Evolutionary conservation across 805 yeast genomes (phyloP), one percentile per base, ranked within the genome.

Genomic region (Helenozyma baotianmanensis): DNA sequence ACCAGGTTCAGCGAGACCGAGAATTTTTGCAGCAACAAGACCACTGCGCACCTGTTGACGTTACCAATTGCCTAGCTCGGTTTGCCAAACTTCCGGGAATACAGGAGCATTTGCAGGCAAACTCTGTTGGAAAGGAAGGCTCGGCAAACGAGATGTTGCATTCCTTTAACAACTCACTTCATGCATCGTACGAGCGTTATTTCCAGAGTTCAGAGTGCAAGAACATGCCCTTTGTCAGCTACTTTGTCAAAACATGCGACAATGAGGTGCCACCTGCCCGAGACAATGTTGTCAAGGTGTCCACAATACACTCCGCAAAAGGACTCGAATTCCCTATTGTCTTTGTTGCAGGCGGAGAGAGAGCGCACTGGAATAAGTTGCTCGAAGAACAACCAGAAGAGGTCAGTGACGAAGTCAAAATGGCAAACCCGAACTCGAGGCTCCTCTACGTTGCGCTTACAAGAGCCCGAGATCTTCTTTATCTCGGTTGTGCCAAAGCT

Each of bases 271-370:
- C 45, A 21, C 45, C 35, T 14, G 45, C 29, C 27, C 52, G 42
- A 27, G 50, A 32, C 39, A 58, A 38, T 39, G 53, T 24, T 51
- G 64, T 82, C 6, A 76, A 75, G 31, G 43, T 82, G 1, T 76
- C 87, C 0, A 83, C 90, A 0, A 72, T 83, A 2, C 90, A 83
- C 53, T 67, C 84, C 0, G 77, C 89, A 1, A 83, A 83, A 45
- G 90, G 92, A 0, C 53, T 81, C 4, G 88, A 82, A 40, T 81
- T 76, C 45, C 87, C 88, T 0, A 63, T 80, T 9, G 86, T 80
- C 1, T 81, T 82, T 52, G 44, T 80, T 30, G 34, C 38, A 32
- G 47, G 52, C 26, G 8, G n/a, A n/a, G n/a, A n/a, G n/a, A n/a
- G n/a, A n/a, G n/a, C n/a, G n/a, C n/a, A n/a, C n/a, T n/a, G n/a